phyloP scores from a whole-genome alignment of 805 yeast species.

The Nakazawaea anatomiae region DNA sequence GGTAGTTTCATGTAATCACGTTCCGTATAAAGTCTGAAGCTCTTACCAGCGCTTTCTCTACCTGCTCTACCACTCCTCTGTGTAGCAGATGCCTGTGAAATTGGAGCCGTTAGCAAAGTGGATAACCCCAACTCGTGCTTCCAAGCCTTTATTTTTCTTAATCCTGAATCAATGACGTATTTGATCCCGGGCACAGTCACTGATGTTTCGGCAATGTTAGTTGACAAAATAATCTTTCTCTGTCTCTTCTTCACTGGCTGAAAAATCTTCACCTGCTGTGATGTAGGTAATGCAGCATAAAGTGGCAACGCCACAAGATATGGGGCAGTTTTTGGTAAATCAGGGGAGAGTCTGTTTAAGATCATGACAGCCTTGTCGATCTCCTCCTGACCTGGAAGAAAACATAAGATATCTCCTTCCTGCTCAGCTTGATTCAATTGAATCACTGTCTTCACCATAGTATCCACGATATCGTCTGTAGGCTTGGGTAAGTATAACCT shows the following conservation, averaged over 20 bases:
- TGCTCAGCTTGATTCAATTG: conserved; percentile 78
- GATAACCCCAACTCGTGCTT: conserved; percentile 88
- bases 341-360: conserved; percentile 54
- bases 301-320: conserved; percentile 72
- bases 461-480: conserved; percentile 79
- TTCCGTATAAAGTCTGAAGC: conserved; percentile 79
- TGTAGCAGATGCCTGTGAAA: conserved; percentile 89
- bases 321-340: conserved; percentile 72
- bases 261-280: conserved; percentile 78
- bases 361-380: conserved; percentile 77
- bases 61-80: conserved; percentile 99
- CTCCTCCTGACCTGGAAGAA: conserved; percentile 95
- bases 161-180: conserved; percentile 89
- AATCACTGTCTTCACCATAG: conserved; percentile 63
- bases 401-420: conserved; percentile 87
- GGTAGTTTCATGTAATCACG: conserved; percentile 56
- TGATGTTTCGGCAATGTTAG: conserved; percentile 97
- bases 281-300: conserved; percentile 90
- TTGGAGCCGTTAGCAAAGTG: conserved; percentile 86
- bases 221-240: conserved; percentile 84
- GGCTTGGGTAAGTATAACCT: conserved; percentile 58
- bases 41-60: conserved; percentile 90
- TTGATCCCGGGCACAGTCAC: conserved; percentile 92
- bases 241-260: conserved; percentile 53
- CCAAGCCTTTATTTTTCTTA: conserved; percentile 93